Evolutionary conservation across 768 basidiomycete species (phyloP).

Genomic region (Podaxis rugospora): DNA sequence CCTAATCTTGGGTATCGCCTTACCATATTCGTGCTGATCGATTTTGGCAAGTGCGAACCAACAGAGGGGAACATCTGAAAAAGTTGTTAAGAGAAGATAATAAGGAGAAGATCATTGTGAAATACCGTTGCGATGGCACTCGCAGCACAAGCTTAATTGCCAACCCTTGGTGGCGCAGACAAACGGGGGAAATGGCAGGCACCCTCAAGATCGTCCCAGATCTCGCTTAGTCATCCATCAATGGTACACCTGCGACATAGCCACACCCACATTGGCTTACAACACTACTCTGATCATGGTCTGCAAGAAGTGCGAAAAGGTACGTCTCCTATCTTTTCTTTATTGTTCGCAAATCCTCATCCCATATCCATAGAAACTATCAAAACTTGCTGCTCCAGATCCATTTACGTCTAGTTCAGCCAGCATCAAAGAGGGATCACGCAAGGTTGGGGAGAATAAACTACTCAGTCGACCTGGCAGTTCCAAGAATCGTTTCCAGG

Average conservation of each 20-base stretch:
- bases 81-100: constrained; percentile 27
- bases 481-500: constrained; percentile 77
- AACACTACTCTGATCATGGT: constrained; percentile 51
- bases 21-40: constrained; percentile 32
- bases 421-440: constrained; percentile 74
- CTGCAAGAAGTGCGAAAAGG: constrained; percentile 83
- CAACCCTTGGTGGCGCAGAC: not conserved
- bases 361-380: constrained; percentile 67
- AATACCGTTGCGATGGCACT: constrained; percentile 29
- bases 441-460: constrained; percentile 85
- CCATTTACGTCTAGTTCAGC: constrained; percentile 72
- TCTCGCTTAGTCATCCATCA: constrained; percentile 13
- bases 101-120: constrained; percentile 31
- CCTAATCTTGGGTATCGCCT: constrained; percentile 36
- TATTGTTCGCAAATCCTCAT: constrained; percentile 14
- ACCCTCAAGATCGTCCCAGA: constrained; percentile 7
- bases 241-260: constrained; percentile 1
- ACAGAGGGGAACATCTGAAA: constrained; percentile 22
- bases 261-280: constrained; percentile 17
- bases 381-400: constrained; percentile 86
- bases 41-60: constrained; percentile 34
- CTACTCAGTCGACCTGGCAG: constrained; percentile 64
- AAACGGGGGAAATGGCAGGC: not conserved
- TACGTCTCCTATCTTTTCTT: constrained; percentile 27
- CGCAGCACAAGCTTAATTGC: constrained; percentile 3